phyloP scores from a whole-genome alignment of 306 rosid species.

The Sindora glabra region DNA sequence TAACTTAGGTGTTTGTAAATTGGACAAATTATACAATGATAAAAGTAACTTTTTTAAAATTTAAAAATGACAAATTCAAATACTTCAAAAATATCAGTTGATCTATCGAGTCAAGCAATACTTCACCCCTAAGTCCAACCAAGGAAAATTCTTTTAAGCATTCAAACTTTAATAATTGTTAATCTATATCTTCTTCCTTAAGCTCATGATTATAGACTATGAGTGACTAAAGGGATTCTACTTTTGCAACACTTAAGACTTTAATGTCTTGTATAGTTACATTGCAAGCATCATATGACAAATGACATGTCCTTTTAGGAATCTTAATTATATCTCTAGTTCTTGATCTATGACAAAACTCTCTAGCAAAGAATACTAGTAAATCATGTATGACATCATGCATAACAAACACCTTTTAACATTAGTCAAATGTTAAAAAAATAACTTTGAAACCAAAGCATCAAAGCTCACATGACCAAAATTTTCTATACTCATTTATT shows the following conservation, averaged over 20 bases:
- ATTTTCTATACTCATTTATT: too few species aligned
- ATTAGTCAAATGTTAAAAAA: too few species aligned
- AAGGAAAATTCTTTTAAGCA: neutral
- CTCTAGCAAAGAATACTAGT: too few species aligned
- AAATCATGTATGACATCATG: too few species aligned
- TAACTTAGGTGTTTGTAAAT: slow-evolving; percentile 12
- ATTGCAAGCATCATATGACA: neutral
- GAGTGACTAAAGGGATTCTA: too few species aligned
- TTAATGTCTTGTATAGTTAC: too few species aligned
- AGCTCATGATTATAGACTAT: neutral
- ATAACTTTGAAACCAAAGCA: too few species aligned
- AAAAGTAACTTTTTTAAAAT: neutral
- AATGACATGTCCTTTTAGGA: neutral
- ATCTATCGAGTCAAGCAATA: neutral
- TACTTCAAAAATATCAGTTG: slow-evolving; percentile 15
- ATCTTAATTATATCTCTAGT: neutral
- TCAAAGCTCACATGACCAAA: too few species aligned
- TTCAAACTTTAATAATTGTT: neutral
- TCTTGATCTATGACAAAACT: too few species aligned
- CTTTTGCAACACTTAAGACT: too few species aligned
- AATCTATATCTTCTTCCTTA: neutral
- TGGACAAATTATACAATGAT: slow-evolving; percentile 9
- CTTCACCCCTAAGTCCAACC: fast-evolving
- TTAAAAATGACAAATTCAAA: neutral
- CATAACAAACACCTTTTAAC: too few species aligned